Evolutionary conservation across 2,329 filamentous ascomycete genomes (phyloP).

Genomic region (Hymenoscyphus albidus): DNA sequence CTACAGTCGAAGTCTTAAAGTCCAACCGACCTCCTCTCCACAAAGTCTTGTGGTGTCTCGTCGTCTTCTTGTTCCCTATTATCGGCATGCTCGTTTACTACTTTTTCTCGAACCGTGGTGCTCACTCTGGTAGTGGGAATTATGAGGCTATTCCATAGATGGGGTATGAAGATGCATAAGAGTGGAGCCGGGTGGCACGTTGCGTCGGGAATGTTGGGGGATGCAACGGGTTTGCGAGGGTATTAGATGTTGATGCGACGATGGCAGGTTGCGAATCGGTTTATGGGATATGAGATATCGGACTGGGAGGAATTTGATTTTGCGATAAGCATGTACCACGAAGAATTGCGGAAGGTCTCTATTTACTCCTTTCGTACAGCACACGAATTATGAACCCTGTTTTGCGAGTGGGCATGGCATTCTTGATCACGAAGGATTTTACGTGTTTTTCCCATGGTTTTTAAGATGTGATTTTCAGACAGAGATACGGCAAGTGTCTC

Average conservation of each 20-base stretch:
- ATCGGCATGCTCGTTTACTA: conserved; percentile 60
- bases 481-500: too few species aligned
- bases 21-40: conserved; percentile 54
- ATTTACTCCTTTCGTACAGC: background rate
- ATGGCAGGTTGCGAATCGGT: background rate
- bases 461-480: too few species aligned
- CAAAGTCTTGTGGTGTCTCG: conserved; percentile 60
- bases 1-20: conserved; percentile 59
- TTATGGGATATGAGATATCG: background rate
- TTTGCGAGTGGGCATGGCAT: background rate
- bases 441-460: background rate
- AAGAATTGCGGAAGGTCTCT: background rate
- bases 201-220: background rate
- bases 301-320: background rate
- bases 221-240: background rate
- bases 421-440: background rate
- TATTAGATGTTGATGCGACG: background rate
- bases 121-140: conserved; percentile 49
- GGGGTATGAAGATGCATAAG: background rate
- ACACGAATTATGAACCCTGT: background rate
- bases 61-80: conserved; percentile 63
- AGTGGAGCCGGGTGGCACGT: background rate
- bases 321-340: background rate
- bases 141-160: conserved; percentile 45
- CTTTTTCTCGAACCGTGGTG: conserved; percentile 58